A percentile compares a stretch with the other conserved stretches of the same genome.
Conservation (phyloP, 176 grass and related monocot genomes). For the Coix lacrymajobi region DNA sequence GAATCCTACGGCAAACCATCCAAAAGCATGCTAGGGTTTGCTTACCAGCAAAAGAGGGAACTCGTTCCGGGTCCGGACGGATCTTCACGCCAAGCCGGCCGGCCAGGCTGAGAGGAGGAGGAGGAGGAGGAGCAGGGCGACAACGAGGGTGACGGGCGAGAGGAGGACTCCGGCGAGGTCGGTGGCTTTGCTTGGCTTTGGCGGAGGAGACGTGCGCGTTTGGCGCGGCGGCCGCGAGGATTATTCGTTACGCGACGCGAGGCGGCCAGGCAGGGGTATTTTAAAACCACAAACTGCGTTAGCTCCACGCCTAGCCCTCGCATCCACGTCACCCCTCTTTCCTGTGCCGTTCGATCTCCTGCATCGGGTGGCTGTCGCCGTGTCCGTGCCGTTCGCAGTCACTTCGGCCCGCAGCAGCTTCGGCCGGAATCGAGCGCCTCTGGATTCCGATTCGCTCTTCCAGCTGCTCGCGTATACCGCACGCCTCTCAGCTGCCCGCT, state of each 20-base stretch:
- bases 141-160: background rate
- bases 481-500: too few relatives aligned
- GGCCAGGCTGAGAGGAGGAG: background rate
- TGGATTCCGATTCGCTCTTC: too few relatives aligned
- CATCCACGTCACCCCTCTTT: too few relatives aligned
- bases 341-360: too few relatives aligned
- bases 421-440: too few relatives aligned
- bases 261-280: background rate
- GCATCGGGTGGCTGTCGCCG: too few relatives aligned
- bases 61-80: background rate
- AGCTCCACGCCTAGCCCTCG: too few relatives aligned
- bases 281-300: too few relatives aligned
- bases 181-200: background rate
- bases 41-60: background rate
- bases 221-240: background rate
- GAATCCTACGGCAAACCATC: background rate
- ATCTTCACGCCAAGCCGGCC: background rate
- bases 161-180: background rate
- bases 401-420: too few relatives aligned
- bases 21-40: background rate
- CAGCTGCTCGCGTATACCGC: too few relatives aligned
- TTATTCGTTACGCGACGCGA: background rate
- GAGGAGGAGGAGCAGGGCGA: background rate
- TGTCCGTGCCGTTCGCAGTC: too few relatives aligned
- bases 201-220: background rate